Evolutionary conservation across 2,329 filamentous ascomycete species (phyloP).

Genomic region (Raffaelea albimanens): DNA sequence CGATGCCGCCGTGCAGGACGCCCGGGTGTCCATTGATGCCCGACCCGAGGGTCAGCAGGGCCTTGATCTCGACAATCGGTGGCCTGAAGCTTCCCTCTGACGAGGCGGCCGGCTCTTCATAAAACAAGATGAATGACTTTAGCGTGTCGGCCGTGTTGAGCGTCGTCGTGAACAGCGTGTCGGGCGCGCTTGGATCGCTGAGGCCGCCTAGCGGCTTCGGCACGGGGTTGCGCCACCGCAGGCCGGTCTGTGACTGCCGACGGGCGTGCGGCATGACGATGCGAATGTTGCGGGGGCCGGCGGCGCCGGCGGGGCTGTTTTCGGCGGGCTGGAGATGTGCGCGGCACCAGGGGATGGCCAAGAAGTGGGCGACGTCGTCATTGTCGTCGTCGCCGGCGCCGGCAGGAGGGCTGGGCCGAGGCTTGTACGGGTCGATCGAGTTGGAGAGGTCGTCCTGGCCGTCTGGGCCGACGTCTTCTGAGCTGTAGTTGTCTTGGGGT

Average conservation of each 20-base stretch:
- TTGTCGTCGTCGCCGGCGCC: not conserved
- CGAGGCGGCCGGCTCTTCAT: constrained; percentile 21
- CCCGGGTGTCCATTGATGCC: constrained; percentile 44
- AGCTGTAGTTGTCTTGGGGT: not conserved
- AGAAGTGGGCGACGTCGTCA: constrained; percentile 17
- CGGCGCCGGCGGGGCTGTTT: not conserved
- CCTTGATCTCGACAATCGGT: constrained; percentile 20
- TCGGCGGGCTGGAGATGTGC: constrained; percentile 29
- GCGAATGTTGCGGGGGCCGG: constrained; percentile 18
- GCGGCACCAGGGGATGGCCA: constrained; percentile 38
- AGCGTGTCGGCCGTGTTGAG: constrained; percentile 42
- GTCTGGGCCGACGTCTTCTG: not conserved
- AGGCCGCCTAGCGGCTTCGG: not conserved
- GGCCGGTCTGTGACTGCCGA: constrained; percentile 31
- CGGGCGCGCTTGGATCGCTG: constrained; percentile 1
- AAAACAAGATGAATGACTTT: constrained; percentile 31
- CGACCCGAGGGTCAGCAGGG: constrained; percentile 32
- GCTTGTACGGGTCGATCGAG: not conserved
- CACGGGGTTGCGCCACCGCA: not conserved
- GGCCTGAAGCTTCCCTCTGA: not conserved
- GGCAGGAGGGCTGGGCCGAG: too few species aligned
- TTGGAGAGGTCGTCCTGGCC: not conserved
- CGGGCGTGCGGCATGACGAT: constrained; percentile 28
- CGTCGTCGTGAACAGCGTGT: constrained; percentile 31
- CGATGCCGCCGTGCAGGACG: constrained; percentile 48